Conservation (phyloP, 2,329 filamentous ascomycete species). For the Colletotrichum agaves region DNA sequence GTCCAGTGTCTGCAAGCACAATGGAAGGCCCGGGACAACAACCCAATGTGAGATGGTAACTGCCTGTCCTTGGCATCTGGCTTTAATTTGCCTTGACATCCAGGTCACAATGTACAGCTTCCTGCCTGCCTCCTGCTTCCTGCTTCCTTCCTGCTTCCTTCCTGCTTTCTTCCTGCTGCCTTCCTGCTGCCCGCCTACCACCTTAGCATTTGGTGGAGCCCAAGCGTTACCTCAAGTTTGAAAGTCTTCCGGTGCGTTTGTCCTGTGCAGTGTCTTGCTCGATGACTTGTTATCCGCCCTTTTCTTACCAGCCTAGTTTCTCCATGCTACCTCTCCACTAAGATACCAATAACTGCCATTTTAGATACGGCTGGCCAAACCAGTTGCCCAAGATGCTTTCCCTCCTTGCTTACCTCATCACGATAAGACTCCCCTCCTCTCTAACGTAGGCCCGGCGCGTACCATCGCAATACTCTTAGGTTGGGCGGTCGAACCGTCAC, state of each 20-base stretch:
- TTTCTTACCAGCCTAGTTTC: not conserved
- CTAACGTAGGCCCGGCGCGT: not conserved
- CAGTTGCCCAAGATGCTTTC: not conserved
- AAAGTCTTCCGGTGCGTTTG: too few species aligned
- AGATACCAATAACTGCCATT: not conserved
- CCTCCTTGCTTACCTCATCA: not conserved
- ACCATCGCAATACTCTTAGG: conserved; percentile 1
- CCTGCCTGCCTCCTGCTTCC: not conserved
- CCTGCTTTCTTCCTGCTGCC: too few species aligned
- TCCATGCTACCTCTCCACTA: not conserved
- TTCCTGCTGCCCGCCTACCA: not conserved
- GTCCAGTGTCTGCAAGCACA: too few species aligned
- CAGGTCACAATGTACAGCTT: not conserved
- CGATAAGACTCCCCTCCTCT: not conserved
- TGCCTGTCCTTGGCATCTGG: not conserved
- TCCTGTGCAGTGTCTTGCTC: too few species aligned
- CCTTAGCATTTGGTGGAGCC: not conserved
- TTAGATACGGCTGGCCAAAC: not conserved
- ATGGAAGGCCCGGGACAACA: too few species aligned
- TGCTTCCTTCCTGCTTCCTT: not conserved
- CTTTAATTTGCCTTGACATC: not conserved
- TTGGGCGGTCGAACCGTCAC: conserved; percentile 12
- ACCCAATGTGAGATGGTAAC: too few species aligned
- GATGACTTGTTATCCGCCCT: too few species aligned
- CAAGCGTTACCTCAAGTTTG: not conserved